Evolutionary conservation across 2,329 filamentous ascomycete genomes (phyloP).

Genomic region (Talaromyces sp.): DNA sequence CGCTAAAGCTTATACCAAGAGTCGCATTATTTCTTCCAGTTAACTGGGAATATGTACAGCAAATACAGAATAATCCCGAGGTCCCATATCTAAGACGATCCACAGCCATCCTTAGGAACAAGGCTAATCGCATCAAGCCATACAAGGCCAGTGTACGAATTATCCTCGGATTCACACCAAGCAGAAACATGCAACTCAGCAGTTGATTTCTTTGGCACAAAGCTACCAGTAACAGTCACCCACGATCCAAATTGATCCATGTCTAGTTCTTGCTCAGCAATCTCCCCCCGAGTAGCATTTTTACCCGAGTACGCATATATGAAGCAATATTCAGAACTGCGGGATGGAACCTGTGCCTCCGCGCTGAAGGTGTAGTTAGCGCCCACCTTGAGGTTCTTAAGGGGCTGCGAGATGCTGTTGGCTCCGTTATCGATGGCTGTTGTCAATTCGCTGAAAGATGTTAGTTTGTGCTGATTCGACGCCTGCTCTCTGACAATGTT

Average conservation of each 20-base stretch:
- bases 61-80: neutral
- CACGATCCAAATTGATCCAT: constrained; percentile 16
- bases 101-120: neutral
- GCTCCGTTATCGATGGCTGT: constrained; percentile 24
- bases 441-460: constrained; percentile 16
- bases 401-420: constrained; percentile 24
- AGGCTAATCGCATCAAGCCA: constrained; percentile 28
- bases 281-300: constrained; percentile 19
- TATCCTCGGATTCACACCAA: constrained; percentile 21
- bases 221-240: constrained; percentile 20
- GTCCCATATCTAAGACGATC: neutral
- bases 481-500: too few relatives aligned
- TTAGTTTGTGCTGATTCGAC: too few relatives aligned
- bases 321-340: constrained; percentile 15
- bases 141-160: constrained; percentile 16
- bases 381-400: constrained; percentile 14
- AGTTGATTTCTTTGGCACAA: constrained; percentile 11
- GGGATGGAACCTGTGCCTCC: constrained; percentile 11
- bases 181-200: constrained; percentile 21
- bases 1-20: neutral
- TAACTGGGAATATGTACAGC: neutral
- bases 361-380: constrained; percentile 22
- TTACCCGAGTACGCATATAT: constrained; percentile 19
- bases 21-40: neutral
- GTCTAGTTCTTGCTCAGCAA: constrained; percentile 11